Base-by-base conservation (phyloP, 2,329 filamentous ascomycete genomes). In the Alternaria panax region DNA sequence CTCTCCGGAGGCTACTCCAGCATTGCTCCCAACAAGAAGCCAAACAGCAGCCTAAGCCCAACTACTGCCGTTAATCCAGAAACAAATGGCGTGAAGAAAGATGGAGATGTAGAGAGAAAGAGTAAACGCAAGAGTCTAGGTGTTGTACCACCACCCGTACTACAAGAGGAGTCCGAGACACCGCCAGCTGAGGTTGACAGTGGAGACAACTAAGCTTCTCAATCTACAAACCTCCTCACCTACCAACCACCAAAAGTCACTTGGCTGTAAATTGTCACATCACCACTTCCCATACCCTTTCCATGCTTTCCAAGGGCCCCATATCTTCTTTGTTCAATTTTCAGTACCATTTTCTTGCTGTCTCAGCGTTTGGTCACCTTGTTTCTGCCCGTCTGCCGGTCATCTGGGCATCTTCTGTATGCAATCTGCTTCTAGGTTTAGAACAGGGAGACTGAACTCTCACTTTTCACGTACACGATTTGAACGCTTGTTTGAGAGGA, bases 101-200 rank as follows among this genome's bases (percentile, higher is more conserved):
- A 68, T 7, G 64, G 70, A 8, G 70, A 73, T 8, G 68, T 70
- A 7, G 72, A 75, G 22, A 75, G 72, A 62, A 76, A 74, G 57
- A 66, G 47, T 51, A 77, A 75, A 65, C 66, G 75, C 53, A 76
- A 64, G 63, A 76, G 74, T 42, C 34, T 74, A 20, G 66, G 69
- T 7, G 66, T 75, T 16, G 62, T 71, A 9, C 74, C 71, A 1
- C 70, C 69, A 8, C 58, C 62, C 7, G 57, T 72, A 5, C 59
- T 64, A 11, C 68, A 70, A 40, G 74, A 76, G 50, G 73, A 75
- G 41, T 69, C 59, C 27, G 65, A 70, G 51, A 63, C 58, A 9
- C 67, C 68, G 11, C 67, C 69, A 8, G 66, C 68, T 12, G 71
- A 73, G 8, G 47, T 58, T n/a, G 63, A 62, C 24, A 65, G 62